Conservation (phyloP, 164 flowering plant species). For the Nymphaea colorata region DNA sequence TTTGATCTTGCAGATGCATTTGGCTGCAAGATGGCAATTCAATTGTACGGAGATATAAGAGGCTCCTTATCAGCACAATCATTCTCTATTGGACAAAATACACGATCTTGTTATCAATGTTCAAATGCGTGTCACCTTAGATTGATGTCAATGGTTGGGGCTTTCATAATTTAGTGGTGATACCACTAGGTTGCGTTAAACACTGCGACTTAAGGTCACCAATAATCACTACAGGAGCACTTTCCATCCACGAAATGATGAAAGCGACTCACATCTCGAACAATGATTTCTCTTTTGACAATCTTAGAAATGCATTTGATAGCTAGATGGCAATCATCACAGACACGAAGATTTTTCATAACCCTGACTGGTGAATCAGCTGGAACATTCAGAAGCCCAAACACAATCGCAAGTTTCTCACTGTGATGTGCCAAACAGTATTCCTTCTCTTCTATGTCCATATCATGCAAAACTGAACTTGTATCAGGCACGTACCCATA, state of each 20-base stretch:
- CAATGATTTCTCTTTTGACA: conserved; percentile 40
- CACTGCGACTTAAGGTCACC: conserved; percentile 22
- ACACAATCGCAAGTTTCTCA: conserved; percentile 64
- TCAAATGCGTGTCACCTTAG: no score
- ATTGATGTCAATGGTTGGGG: no score
- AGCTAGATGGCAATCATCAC: conserved; percentile 58
- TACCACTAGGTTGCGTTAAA: neutral
- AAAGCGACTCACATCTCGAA: conserved; percentile 59
- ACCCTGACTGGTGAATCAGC: conserved; percentile 39
- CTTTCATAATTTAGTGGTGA: no score
- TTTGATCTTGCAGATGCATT: no score
- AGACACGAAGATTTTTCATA: conserved; percentile 69
- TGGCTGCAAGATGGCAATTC: no score
- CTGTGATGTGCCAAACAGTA: conserved; percentile 45
- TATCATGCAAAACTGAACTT: conserved; percentile 44
- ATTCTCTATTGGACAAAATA: no score
- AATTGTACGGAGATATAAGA: no score
- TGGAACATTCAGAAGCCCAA: conserved; percentile 42
- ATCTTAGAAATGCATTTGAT: conserved; percentile 44
- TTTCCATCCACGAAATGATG: conserved; percentile 63
- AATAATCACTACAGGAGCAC: conserved; percentile 69
- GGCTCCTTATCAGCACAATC: no score
- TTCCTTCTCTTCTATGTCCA: conserved; percentile 58
- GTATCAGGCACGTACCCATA: conserved; percentile 46
- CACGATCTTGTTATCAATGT: no score